Conservation (phyloP, 176 grass and related monocot genomes). For the Phoenix roebelenii region DNA sequence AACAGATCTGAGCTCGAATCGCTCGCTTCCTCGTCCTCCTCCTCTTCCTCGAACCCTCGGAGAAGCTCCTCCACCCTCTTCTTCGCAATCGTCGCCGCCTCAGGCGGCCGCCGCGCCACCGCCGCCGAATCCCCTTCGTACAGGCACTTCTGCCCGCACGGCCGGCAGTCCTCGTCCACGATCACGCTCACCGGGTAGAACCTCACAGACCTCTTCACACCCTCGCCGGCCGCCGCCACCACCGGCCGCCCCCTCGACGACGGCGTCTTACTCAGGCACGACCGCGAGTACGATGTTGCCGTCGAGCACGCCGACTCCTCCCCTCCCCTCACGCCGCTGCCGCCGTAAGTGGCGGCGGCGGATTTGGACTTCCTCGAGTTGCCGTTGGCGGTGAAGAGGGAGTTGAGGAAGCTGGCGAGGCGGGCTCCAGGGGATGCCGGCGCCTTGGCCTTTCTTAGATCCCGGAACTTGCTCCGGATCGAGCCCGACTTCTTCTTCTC, state of each 20-base stretch:
- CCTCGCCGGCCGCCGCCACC: neutral
- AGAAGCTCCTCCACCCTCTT: slow-evolving; percentile 51
- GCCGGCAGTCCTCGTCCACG: slow-evolving; percentile 17
- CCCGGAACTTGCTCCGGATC: slow-evolving; percentile 62
- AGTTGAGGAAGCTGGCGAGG: slow-evolving; percentile 73
- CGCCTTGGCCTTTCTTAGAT: slow-evolving; percentile 46
- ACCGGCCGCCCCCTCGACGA: slow-evolving; percentile 40
- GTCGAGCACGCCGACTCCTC: slow-evolving; percentile 58
- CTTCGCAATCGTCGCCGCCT: slow-evolving; percentile 26
- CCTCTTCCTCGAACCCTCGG: slow-evolving; percentile 52
- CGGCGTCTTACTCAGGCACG: slow-evolving; percentile 90
- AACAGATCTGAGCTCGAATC: slow-evolving; percentile 98
- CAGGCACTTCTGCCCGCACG: slow-evolving; percentile 15
- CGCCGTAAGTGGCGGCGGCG: neutral
- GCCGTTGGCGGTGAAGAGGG: slow-evolving; percentile 40
- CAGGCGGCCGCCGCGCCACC: slow-evolving; percentile 9
- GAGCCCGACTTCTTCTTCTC: slow-evolving; percentile 65
- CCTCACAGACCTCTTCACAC: slow-evolving; percentile 54
- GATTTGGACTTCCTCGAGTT: slow-evolving; percentile 17
- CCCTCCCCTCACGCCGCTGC: neutral
- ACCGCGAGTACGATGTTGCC: slow-evolving; percentile 68
- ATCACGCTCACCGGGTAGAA: slow-evolving; percentile 41
- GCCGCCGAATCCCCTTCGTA: slow-evolving; percentile 18
- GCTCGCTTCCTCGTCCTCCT: slow-evolving; percentile 59
- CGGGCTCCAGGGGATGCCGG: slow-evolving; percentile 74